These are phyloP conservation scores for Parsonsia alboflavescens DNA, from an alignment of 257 asterid species.

Conservation along the genomic window DNA sequence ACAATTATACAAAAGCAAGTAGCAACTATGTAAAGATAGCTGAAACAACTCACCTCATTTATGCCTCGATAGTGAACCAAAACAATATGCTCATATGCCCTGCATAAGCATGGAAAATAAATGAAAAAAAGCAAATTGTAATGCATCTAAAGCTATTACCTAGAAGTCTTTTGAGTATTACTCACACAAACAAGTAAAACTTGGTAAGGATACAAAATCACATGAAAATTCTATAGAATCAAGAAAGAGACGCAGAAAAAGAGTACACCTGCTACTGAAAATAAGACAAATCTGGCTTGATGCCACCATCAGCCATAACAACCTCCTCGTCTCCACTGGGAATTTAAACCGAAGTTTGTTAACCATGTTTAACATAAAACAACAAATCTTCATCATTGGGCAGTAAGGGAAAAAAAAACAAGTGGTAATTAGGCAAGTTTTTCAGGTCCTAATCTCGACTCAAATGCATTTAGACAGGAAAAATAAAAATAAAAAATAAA, in stretches of 20 bases:
- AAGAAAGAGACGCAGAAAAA: too few species aligned
- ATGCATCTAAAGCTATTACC: background rate
- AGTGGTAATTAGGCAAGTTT: too few species aligned
- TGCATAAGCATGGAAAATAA: too few species aligned
- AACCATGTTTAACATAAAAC: conserved; percentile 36
- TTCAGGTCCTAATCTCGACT: too few species aligned
- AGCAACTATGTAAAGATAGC: background rate
- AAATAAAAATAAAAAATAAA: background rate
- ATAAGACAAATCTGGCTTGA: too few species aligned
- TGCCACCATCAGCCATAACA: conserved; percentile 47
- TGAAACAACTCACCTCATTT: conserved; percentile 57
- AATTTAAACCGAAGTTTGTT: conserved; percentile 32
- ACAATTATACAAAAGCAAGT: background rate
- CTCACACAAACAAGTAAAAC: conserved; percentile 13
- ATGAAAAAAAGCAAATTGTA: too few species aligned
- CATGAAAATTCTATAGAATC: background rate
- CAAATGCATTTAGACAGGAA: too few species aligned
- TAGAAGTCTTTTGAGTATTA: conserved; percentile 2
- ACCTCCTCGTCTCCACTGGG: conserved; percentile 46
- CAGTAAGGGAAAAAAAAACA: too few species aligned
- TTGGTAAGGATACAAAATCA: too few species aligned
- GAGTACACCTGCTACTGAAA: too few species aligned
- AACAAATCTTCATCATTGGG: background rate
- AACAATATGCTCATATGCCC: conserved; percentile 88
- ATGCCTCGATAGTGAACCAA: conserved; percentile 96